Percentiles rank a stretch among this genome's conserved stretches.
Conservation (phyloP, 805 yeast species). For the Clavispora asparagi region DNA sequence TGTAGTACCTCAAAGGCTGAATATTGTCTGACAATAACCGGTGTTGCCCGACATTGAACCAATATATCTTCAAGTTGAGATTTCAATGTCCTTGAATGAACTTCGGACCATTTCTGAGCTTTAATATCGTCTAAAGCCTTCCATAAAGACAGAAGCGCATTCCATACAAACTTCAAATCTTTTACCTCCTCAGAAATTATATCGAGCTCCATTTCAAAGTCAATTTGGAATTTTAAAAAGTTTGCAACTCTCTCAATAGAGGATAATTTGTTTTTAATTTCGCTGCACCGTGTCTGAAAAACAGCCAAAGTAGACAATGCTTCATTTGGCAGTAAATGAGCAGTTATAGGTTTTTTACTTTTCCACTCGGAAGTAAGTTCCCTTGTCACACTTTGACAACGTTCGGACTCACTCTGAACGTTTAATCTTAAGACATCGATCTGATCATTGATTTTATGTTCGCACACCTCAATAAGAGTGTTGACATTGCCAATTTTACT, state of each 20-base stretch:
- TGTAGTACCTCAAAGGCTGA: conserved; percentile 63
- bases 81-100: conserved; percentile 43
- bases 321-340: conserved; percentile 31
- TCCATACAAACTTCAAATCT: conserved; percentile 62
- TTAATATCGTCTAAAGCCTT: conserved; percentile 40
- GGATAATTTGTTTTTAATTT: neutral
- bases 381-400: conserved; percentile 26
- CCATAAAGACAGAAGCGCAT: conserved; percentile 49
- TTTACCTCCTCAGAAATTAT: conserved; percentile 42
- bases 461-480: conserved; percentile 33
- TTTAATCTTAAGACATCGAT: conserved; percentile 37
- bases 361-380: conserved; percentile 44
- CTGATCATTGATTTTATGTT: conserved; percentile 35
- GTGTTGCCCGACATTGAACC: conserved; percentile 44
- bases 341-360: conserved; percentile 41
- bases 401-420: conserved; percentile 35
- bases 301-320: conserved; percentile 39
- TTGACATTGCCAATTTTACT: conserved; percentile 39
- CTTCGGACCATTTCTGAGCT: conserved; percentile 42
- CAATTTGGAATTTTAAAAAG: conserved; percentile 28
- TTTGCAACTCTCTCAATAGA: conserved; percentile 15
- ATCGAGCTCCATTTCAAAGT: conserved; percentile 21
- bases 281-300: conserved; percentile 24
- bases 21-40: conserved; percentile 58
- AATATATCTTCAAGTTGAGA: conserved; percentile 47